Conservation (phyloP, 2,329 filamentous ascomycete species). For the Fusarium sp. region DNA sequence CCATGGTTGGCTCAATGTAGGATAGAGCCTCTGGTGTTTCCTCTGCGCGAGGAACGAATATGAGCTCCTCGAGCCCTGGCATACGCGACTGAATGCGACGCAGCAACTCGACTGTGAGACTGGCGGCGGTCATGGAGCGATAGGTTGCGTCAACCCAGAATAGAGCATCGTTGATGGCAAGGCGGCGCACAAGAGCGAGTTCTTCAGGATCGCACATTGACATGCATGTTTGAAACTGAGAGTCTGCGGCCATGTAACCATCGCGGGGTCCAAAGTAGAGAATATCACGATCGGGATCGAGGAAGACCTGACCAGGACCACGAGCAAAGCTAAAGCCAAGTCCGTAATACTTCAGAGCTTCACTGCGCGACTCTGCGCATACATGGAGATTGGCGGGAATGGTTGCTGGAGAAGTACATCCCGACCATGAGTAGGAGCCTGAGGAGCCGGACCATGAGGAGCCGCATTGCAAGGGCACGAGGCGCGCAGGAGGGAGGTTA, state of each 20-base stretch:
- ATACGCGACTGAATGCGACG: slow-evolving; percentile 51
- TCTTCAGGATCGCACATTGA: slow-evolving; percentile 53
- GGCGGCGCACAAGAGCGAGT: slow-evolving; percentile 51
- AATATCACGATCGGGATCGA: slow-evolving; percentile 54
- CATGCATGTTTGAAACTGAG: slow-evolving; percentile 57
- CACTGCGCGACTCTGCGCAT: slow-evolving; percentile 57
- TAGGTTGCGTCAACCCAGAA: slow-evolving; percentile 51
- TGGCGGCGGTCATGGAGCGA: slow-evolving; percentile 51
- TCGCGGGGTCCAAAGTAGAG: slow-evolving; percentile 58
- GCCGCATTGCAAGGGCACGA: slow-evolving; percentile 56
- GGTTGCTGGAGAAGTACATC: slow-evolving; percentile 54
- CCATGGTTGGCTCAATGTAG: slow-evolving; percentile 45
- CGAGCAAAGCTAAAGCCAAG: slow-evolving; percentile 55
- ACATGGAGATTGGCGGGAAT: slow-evolving; percentile 57
- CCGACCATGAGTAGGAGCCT: slow-evolving; percentile 36
- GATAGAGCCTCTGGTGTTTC: slow-evolving; percentile 46
- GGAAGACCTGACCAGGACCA: slow-evolving; percentile 53
- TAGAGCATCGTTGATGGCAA: slow-evolving; percentile 58
- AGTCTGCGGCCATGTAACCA: slow-evolving; percentile 56
- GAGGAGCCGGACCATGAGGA: slow-evolving; percentile 42
- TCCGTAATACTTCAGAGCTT: slow-evolving; percentile 54
- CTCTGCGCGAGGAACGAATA: slow-evolving; percentile 55
- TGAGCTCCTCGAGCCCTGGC: slow-evolving; percentile 52
- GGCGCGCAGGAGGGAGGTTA: slow-evolving; percentile 53
- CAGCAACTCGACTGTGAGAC: slow-evolving; percentile 53